A percentile compares a stretch with the other conserved stretches of the same genome.
phyloP scores from a whole-genome alignment of 148 eudicot species.

The Heliosperma pusillum region DNA sequence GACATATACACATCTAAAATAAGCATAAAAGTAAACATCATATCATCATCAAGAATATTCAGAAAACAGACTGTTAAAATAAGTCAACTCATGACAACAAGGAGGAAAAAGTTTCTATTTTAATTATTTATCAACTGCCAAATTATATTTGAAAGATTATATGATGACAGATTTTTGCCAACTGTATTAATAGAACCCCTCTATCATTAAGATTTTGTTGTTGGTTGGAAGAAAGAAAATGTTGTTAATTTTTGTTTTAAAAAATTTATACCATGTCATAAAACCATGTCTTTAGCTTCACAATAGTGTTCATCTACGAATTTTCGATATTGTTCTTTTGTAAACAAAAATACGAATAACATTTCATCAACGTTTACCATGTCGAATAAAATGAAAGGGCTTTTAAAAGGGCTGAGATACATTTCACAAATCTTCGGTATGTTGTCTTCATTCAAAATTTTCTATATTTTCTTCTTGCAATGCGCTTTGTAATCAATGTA shows the following conservation, averaged over 20 bases:
- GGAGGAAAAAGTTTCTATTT: not conserved
- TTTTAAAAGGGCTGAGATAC: slow-evolving; percentile 24
- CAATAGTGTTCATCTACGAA: not conserved
- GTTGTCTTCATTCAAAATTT: not conserved
- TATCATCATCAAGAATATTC: not conserved
- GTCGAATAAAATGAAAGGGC: slow-evolving; percentile 19
- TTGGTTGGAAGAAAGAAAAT: not conserved
- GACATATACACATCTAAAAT: not conserved
- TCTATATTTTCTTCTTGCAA: not conserved
- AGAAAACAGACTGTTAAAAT: not conserved
- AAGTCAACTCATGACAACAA: not conserved
- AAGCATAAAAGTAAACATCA: not conserved
- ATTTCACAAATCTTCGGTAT: slow-evolving; percentile 24
- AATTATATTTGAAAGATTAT: not conserved
- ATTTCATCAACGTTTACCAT: not conserved
- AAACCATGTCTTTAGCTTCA: too few species aligned
- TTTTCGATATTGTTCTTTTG: not conserved
- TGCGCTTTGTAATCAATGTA: too few species aligned
- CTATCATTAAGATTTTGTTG: not conserved
- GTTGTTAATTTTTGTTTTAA: not conserved
- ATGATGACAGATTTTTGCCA: not conserved
- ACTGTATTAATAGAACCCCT: not conserved
- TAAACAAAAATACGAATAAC: not conserved
- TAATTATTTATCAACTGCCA: not conserved
- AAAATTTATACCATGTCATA: not conserved